Evolutionary conservation across 768 basidiomycete species (phyloP), one percentile per base, ranked within the genome.

Genomic region (Rossbeevera mucosa): DNA sequence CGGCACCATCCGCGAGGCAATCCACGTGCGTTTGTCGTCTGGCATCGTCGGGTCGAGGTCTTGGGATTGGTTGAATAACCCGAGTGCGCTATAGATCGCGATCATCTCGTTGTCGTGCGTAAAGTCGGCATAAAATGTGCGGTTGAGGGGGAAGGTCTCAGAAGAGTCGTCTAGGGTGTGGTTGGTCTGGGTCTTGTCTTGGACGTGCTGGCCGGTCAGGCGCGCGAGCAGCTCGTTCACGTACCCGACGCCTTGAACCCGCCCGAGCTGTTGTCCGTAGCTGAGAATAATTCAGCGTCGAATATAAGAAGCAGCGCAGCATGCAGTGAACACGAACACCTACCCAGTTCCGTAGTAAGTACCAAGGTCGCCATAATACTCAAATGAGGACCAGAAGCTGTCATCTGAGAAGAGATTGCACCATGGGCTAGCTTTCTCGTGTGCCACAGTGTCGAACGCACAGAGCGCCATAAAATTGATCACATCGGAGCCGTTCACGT

Each of bases 211-310:
- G 14, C 74, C 74, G 0, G 80, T 42, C 41, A 42, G n/a, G 7
- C 41, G 41, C 13, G 41, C 41, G 21, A 42, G 21, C 13, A 42
- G 41, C 70, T 93, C 92, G 65, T 92, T 92, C 62, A 88, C 73
- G 67, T 88, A 94, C 2, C 91, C 92, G 2, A 92, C 85, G 25
- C 89, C 89, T 64, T 89, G 88, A 7, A 90, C 82, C 2, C 70
- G 81, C 0, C 89, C 88, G 0, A 89, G 74, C 1, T 64, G 59
- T 51, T 82, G 79, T 11, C 88, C 89, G 52, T 87, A 80, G 18
- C 86, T 86, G n/a, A 21, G 2, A 18, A 38, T 36, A 11, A 36
- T 36, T 36, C 9, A 9, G 33, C 36, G 18, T 38, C 18, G 36
- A 38, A 9, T 18, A 18, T 38, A 18, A 18, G 36, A 18, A 38